phyloP scores from a whole-genome alignment of 768 basidiomycete species.

The Phanerochaete sordida region DNA sequence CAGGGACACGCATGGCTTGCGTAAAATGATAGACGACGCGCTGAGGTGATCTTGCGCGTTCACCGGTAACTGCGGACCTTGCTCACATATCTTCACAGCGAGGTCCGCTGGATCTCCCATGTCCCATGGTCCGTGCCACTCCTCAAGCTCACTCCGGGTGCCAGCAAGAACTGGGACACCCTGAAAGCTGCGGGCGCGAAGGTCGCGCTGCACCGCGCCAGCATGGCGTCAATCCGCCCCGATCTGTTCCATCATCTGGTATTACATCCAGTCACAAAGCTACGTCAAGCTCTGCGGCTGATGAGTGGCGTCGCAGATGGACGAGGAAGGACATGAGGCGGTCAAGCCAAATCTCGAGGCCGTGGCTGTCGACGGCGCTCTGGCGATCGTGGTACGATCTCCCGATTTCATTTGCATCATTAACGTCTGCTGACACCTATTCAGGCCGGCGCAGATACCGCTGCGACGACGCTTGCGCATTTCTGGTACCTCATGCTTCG shows the following conservation, averaged over 20 bases:
- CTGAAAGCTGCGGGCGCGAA: conserved; percentile 3
- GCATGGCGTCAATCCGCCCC: not conserved
- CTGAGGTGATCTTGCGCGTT: too few relatives aligned
- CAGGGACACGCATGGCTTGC: not conserved
- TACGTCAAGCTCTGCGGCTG: too few relatives aligned
- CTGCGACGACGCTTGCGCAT: conserved; percentile 24
- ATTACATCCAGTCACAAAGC: too few relatives aligned
- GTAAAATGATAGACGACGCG: not conserved
- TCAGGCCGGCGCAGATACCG: conserved; percentile 10
- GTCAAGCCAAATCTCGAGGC: not conserved
- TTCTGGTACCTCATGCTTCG: conserved; percentile 37
- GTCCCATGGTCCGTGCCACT: conserved; percentile 8
- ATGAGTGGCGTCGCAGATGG: conserved; percentile 2
- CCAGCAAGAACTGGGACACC: conserved; percentile 1
- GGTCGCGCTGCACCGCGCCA: not conserved
- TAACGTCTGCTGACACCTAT: not conserved
- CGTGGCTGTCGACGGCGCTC: conserved; percentile 3
- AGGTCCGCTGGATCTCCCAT: conserved; percentile 7
- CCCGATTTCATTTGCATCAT: not conserved
- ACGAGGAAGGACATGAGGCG: conserved; percentile 4
- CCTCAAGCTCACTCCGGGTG: not conserved
- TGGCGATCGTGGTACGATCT: conserved; percentile 5
- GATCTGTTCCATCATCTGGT: conserved; percentile 12
- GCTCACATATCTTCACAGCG: not conserved
- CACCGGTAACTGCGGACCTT: too few relatives aligned